Evolutionary conservation across 2,329 filamentous ascomycete genomes (phyloP).

Genomic region (Aureobasidium mangrovei): DNA sequence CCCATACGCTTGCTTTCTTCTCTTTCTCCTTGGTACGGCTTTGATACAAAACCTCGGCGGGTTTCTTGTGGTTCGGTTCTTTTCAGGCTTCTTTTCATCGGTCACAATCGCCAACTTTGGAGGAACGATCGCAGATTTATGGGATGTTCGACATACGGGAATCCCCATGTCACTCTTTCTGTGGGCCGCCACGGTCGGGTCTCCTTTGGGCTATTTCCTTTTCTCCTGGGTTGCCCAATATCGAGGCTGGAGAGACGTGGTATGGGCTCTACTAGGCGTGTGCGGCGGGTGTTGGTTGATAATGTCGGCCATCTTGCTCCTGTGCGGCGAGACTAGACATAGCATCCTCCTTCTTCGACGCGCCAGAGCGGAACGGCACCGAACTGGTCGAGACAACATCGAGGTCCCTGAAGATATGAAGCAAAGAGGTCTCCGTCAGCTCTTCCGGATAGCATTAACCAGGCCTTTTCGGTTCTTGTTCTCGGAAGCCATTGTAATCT

Average conservation of each 20-base stretch:
- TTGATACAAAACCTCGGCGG: slow-evolving; percentile 33
- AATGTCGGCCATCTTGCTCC: slow-evolving; percentile 29
- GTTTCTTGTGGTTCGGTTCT: slow-evolving; percentile 36
- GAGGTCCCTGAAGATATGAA: slow-evolving; percentile 32
- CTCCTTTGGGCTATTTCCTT: slow-evolving; percentile 38
- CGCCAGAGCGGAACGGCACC: slow-evolving; percentile 20
- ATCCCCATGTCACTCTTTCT: slow-evolving; percentile 27
- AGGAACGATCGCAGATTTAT: slow-evolving; percentile 29
- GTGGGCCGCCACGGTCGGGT: slow-evolving; percentile 40
- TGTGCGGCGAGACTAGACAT: slow-evolving; percentile 34
- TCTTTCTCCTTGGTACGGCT: slow-evolving; percentile 36
- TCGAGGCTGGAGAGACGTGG: slow-evolving; percentile 36
- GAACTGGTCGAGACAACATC: slow-evolving; percentile 20
- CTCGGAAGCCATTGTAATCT: slow-evolving; percentile 41
- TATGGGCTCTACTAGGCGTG: slow-evolving; percentile 40
- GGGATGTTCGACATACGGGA: background rate
- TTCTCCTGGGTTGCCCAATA: slow-evolving; percentile 39
- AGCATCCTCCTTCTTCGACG: slow-evolving; percentile 31
- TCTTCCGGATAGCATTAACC: slow-evolving; percentile 36
- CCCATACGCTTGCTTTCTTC: slow-evolving; percentile 37
- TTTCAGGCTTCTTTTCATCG: slow-evolving; percentile 38
- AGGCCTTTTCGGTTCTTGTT: slow-evolving; percentile 40
- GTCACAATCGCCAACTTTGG: slow-evolving; percentile 38
- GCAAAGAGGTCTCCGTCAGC: slow-evolving; percentile 29
- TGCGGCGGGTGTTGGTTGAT: slow-evolving; percentile 37